Evolutionary conservation across 1,284 basidiomycete species (phyloP), one percentile per base, ranked within the genome.

Genomic region (Irpex sp.): DNA sequence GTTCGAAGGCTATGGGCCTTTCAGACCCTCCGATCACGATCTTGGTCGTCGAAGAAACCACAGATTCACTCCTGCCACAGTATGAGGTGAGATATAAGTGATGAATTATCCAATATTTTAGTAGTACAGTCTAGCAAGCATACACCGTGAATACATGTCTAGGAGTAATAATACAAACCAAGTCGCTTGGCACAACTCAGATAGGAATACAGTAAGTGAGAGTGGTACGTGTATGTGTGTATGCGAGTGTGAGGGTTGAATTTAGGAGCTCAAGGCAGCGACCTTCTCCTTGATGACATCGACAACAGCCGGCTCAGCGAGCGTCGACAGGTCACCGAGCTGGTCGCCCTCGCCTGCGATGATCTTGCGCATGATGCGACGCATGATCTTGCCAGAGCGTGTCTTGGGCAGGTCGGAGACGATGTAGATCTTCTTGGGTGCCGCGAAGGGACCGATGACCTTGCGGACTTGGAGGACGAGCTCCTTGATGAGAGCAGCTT

Each of bases 351-450:
- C 96, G 58, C 94, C 92, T 2, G 93, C 91, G 56, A 94, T 92
- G 73, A 98, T 93, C 87, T 98, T 98, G 72, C 97, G 87, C 82
- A 98, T 86, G 66, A 97, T 91, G 61, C 97, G 86, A 63, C 96
- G 87, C 90, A 98, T 96, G 76, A 94, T 93, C 91, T 98, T 98
- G 54, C 96, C 97, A 15, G 91, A 93, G 59, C 96, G 84, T 54
- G 97, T 99, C 88, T 98, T 98, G 55, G 97, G 96, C 63, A 98
- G 80, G 77, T 98, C 96, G 48, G 73, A 70, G 68, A 97, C 91
- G 70, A 98, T 81, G 77, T 87, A 89, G 72, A 98, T 88, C 79
- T 91, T 92, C 86, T 97, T 97, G 52, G 96, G 96, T 5, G 93
- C 89, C 0, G 97, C 95, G 76, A 98, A 98, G 2, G 96, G 95